A percentile compares a stretch with the other conserved stretches of the same genome.
Conservation (phyloP, 2,329 filamentous ascomycete genomes). For the Eurotiales sp. region DNA sequence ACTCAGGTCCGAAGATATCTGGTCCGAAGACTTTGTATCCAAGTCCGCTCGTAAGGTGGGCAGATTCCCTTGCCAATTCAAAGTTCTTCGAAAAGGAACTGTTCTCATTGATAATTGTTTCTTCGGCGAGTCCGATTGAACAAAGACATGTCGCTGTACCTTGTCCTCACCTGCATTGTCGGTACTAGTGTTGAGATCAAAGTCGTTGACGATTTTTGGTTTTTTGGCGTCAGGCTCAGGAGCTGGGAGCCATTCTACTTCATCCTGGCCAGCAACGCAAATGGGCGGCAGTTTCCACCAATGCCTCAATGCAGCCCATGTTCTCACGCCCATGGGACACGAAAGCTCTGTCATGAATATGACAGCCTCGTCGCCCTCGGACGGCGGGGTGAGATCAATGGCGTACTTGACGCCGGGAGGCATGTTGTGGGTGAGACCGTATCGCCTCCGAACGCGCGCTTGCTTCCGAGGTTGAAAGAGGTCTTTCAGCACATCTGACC, state of each 20-base stretch:
- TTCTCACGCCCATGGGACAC: constrained; percentile 53
- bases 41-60: constrained; percentile 11
- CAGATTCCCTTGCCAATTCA: constrained; percentile 1
- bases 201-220: background rate
- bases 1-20: background rate
- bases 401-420: constrained; percentile 52
- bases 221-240: background rate
- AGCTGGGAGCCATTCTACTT: constrained; percentile 23
- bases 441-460: constrained; percentile 26
- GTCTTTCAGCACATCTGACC: constrained; percentile 27
- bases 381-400: constrained; percentile 60
- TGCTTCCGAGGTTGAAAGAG: constrained; percentile 29
- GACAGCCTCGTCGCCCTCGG: constrained; percentile 60
- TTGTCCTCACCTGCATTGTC: too few relatives aligned
- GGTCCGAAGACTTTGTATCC: background rate
- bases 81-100: background rate
- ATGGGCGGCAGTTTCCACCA: constrained; percentile 37
- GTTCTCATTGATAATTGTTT: too few relatives aligned
- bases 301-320: constrained; percentile 49
- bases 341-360: constrained; percentile 57
- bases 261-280: constrained; percentile 50
- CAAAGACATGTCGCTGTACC: too few relatives aligned
- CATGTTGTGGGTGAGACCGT: constrained; percentile 24
- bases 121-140: too few relatives aligned
- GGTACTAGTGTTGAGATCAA: too few relatives aligned